Base-by-base conservation (phyloP, 345 rosid species). In the Cardamine occulta region DNA sequence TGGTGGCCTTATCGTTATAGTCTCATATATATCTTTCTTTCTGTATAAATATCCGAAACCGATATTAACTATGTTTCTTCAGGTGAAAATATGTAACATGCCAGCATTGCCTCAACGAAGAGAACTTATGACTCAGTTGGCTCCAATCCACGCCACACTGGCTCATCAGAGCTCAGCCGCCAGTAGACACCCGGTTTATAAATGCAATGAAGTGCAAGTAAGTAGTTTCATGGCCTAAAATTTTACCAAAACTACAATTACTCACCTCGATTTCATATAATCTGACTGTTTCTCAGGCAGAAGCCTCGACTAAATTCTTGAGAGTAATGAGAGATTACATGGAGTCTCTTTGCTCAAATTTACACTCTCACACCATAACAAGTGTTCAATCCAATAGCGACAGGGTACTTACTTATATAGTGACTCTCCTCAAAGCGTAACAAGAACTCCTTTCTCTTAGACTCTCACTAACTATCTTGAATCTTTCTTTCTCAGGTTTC, bases 371-470 rank as follows among this genome's bases (percentile, higher is more conserved):
- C 69, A 84, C 97, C 34, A 95, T 95, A 84, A 95, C 99, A 56
- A 92, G 85, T 73, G 99, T 95, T 75, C 97, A 95, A 79, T 87
- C 99, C 76, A 85, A 89, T 83, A 76, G 85, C 53, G 99, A 95
- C 84, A 86, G 99, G 93, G 99, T 83, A 73, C 62, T 45, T 63
- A 15, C 55, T 59, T 53, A 58, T 64, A 75, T 24, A 29, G 58
- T 21, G 31, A 40, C 59, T 58, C 45, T 72, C 70, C 45, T 49
- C 55, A 61, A 52, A 60, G 67, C 0, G 6, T 56, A 31, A 44
- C 51, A 21, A 55, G 37, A 44, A 32, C 58, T 17, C 48, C 19
- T 17, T 42, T 12, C 19, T 47, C 18, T 45, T n/a, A 15, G 51
- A 47, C 52, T 45, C 51, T 45, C n/a, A n/a, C n/a, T 40, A 63